Evolutionary conservation across 2,329 filamentous ascomycete genomes (phyloP).

Genomic region (Microascus cirrosus): DNA sequence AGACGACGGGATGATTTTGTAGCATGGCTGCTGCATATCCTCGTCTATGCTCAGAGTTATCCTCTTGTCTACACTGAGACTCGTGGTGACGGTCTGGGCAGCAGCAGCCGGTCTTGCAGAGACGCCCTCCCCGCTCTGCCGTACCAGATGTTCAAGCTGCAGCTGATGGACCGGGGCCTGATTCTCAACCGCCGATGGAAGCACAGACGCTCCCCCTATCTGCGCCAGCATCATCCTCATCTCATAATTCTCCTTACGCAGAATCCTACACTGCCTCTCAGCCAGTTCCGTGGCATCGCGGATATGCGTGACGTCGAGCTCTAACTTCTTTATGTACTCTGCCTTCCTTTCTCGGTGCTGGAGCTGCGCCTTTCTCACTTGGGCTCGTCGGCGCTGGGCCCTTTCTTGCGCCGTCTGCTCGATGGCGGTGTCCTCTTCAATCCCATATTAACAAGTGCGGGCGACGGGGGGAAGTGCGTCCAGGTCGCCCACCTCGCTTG

Average conservation of each 20-base stretch:
- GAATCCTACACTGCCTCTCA: constrained; percentile 24
- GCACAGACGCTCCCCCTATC: not conserved
- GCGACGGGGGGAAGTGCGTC: not conserved
- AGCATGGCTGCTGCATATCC: constrained; percentile 27
- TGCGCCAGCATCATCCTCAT: constrained; percentile 23
- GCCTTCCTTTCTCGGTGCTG: constrained; percentile 46
- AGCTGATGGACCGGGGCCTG: not conserved
- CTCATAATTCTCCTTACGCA: constrained; percentile 29
- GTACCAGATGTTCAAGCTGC: not conserved
- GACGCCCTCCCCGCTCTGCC: not conserved
- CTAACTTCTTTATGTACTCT: constrained; percentile 42
- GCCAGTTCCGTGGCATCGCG: constrained; percentile 33
- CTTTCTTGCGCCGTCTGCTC: constrained; percentile 20
- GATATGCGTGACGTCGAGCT: constrained; percentile 36
- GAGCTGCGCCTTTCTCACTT: constrained; percentile 41
- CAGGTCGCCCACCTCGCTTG: no score
- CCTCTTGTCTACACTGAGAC: constrained; percentile 16
- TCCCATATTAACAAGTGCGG: no score
- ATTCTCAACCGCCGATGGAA: not conserved
- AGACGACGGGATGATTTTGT: constrained; percentile 23
- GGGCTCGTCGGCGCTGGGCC: constrained; percentile 33
- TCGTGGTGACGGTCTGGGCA: not conserved
- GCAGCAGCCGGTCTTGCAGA: not conserved
- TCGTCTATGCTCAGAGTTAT: constrained; percentile 30
- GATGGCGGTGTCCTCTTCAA: not conserved